These are phyloP conservation scores for Leptodermis oblonga DNA, from an alignment of 257 asterid species.

Conservation along the genomic window DNA sequence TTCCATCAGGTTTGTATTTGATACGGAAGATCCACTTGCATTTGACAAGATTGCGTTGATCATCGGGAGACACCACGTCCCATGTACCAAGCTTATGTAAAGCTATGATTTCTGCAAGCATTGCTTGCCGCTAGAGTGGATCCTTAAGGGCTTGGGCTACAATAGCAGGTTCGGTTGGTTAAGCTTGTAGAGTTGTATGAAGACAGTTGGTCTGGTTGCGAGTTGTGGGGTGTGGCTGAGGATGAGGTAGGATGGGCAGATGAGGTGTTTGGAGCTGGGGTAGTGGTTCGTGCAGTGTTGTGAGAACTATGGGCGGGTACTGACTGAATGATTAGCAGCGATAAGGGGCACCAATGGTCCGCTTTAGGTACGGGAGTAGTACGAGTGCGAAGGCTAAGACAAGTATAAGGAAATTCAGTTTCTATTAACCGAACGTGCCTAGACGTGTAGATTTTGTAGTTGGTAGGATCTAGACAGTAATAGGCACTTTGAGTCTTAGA, in stretches of 20 bases:
- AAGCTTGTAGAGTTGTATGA: no score
- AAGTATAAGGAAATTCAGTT: neutral
- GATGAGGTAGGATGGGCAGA: no score
- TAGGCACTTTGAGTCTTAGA: neutral
- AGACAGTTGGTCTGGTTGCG: no score
- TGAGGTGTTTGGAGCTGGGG: no score
- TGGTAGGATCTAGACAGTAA: neutral
- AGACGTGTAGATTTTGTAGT: neutral
- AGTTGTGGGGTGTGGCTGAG: no score
- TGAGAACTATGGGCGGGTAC: no score
- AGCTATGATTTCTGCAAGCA: neutral
- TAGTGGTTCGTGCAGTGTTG: no score
- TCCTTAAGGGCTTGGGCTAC: neutral
- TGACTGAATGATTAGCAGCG: no score
- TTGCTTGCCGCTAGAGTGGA: neutral
- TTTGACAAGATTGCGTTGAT: neutral
- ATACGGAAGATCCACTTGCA: neutral
- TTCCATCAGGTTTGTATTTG: neutral
- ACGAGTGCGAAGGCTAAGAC: no score
- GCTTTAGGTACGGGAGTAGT: no score
- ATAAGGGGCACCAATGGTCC: no score
- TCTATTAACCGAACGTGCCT: neutral
- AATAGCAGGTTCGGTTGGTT: neutral
- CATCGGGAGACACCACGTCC: neutral
- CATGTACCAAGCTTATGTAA: neutral